Conservation (phyloP, 805 yeast genomes). For the Yarrowia yakushimensis region DNA sequence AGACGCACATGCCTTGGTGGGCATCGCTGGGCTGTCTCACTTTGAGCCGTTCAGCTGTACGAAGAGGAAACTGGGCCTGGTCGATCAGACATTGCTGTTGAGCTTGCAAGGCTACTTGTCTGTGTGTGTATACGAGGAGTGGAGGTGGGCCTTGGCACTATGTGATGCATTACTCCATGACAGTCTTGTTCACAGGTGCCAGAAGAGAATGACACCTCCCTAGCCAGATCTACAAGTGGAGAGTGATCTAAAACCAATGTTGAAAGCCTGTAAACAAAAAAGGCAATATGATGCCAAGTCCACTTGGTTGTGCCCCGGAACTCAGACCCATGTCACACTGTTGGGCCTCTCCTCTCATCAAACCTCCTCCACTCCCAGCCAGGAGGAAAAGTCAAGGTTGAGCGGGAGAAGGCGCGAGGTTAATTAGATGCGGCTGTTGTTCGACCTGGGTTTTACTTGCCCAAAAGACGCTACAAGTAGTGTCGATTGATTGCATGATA, state of each 20-base stretch:
- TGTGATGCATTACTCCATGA: background rate
- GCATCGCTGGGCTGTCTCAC: background rate
- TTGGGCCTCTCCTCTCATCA: background rate
- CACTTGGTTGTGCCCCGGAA: slow-evolving; percentile 4
- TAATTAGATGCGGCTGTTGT: background rate
- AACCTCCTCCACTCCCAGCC: background rate
- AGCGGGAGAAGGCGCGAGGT: background rate
- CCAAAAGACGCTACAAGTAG: background rate
- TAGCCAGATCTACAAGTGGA: background rate
- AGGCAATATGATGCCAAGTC: slow-evolving; percentile 3
- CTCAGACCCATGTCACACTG: background rate
- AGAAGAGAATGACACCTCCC: background rate
- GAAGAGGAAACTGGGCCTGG: background rate
- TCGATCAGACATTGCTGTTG: background rate
- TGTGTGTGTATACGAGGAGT: background rate
- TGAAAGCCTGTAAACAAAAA: background rate
- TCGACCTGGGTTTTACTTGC: background rate
- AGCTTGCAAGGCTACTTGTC: background rate
- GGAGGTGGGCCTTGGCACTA: background rate
- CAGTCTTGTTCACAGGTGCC: background rate
- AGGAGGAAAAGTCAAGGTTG: background rate
- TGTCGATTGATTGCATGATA: background rate
- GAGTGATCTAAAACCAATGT: background rate
- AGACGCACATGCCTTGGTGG: background rate
- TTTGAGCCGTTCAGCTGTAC: background rate